Evolutionary conservation across 352 stramenopile genomes (phyloP), one percentile per base, ranked within the genome.

Genomic region (Sclerospora graminicola): DNA sequence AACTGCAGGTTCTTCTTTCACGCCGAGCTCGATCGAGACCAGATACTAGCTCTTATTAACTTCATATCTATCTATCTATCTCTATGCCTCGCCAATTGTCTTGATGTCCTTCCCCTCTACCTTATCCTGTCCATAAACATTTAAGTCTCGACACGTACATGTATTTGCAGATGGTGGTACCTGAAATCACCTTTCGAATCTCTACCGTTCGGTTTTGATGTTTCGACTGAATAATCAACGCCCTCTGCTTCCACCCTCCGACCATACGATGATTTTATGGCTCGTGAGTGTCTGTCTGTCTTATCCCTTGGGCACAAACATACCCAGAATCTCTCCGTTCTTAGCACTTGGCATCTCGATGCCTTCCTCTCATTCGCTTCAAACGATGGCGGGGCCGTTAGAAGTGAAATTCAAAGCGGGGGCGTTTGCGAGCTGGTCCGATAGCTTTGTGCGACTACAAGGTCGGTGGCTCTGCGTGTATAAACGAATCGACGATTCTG

Each of bases 351-450:
- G 23, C 42, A 21, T 42, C 50, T 26, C 21, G 40, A 61, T 63
- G 41, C 56, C 51, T 33, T 48, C 45, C 21, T n/a, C 48, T 2
- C 60, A 64, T 38, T 57, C 66, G 5, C 60, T 82, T 31, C 63
- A 84, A 54, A 44, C 63, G 29, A 49, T 81, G 57, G 52, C 64
- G 9, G 72, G 69, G 10, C 67, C 64, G 37, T 60, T 84, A 23
- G 72, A 84, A 45, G 69, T 82, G 48, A 80, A 81, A 50, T 82
- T 81, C 57, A 82, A 82, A 40, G 63, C 58, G 16, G 69, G 72
- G 34, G 62, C 72, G 1, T 84, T 84, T 49, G 70, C 69, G 24
- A 82, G 66, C 29, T 85, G 73, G 73, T 67, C 65, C 16, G 67
- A 78, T 42, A 64, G 72, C 34, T 82, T 81, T 46, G 69, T 81